A percentile compares a stretch with the other conserved stretches of the same genome.
Evolutionary conservation across 371 early-diverging fungal genomes (phyloP).

Genomic region (Capillidium heterosporum): DNA sequence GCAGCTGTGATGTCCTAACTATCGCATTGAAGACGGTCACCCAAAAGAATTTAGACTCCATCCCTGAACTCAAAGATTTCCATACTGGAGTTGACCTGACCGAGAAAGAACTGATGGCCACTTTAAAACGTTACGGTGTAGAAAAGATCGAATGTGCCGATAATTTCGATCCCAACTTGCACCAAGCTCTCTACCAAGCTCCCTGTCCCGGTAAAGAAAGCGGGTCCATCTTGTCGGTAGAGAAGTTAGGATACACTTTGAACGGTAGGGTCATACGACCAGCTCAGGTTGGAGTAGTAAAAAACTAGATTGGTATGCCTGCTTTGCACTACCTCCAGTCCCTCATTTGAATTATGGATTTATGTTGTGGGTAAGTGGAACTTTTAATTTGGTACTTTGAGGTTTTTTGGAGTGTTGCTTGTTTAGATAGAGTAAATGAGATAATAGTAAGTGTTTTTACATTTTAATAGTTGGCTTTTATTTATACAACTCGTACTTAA

Average conservation of each 20-base stretch:
- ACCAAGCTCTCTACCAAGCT: conserved; percentile 89
- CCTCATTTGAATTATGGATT: no score
- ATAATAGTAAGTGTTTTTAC: no score
- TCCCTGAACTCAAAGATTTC: conserved; percentile 38
- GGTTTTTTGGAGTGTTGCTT: no score
- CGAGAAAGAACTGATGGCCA: conserved; percentile 58
- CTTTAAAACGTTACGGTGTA: conserved; percentile 80
- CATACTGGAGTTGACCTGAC: conserved; percentile 85
- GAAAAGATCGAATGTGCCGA: conserved; percentile 64
- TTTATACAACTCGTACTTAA: no score
- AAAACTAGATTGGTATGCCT: not conserved
- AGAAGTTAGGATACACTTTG: conserved; percentile 80
- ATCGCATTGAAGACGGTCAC: conserved; percentile 76
- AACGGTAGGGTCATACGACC: conserved; percentile 86
- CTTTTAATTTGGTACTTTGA: no score
- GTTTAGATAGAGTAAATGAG: no score
- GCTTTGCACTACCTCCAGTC: no score
- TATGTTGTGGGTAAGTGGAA: no score
- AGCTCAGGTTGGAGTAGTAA: conserved; percentile 92
- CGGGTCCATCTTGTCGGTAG: conserved; percentile 69
- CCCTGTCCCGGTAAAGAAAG: conserved; percentile 74
- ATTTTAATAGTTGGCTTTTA: no score
- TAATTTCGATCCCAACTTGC: conserved; percentile 81
- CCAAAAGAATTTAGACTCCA: conserved; percentile 19
- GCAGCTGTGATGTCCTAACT: conserved; percentile 75